Evolutionary conservation across 768 basidiomycete genomes (phyloP), one percentile per base, ranked within the genome.

Genomic region (Kwoniella heveanensis): DNA sequence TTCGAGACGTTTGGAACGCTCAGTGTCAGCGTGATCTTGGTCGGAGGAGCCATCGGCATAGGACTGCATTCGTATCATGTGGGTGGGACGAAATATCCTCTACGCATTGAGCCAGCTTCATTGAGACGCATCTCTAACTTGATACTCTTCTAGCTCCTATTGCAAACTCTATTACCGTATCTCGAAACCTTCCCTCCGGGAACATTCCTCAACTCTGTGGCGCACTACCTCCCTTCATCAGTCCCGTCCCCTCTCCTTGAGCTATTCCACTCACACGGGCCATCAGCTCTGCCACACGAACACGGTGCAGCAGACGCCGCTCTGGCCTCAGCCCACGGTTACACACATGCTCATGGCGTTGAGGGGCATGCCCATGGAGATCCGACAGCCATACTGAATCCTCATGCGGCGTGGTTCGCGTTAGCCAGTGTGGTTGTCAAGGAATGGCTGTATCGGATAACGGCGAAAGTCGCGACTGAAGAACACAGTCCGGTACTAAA

Each of bases 361-460:
- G 59, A 80, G 67, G 67, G 82, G 70, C 66, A 70, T 47, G 55
- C 36, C 24, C 37, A 51, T n/a, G 59, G 26, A 10, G 69, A 39
- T 10, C 81, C 82, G 0, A 85, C 82, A 39, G 80, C 69, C 2
- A 60, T 82, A 5, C 83, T 96, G 5, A 92, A 96, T 76, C 90
- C 91, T 46, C 93, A 98, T 75, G 96, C 96, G 21, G 92, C 93
- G 27, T 98, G 94, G 93, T 94, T 97, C 72, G 96, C 96, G 8
- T 86, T 87, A 8, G 72, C 87, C 22, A 87, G 90, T 67, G 86
- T 98, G 1, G 54, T 91, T 2, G 80, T 85, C 64, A 99, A 99
- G 77, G 96, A 99, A 80, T 97, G 89, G 88, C 79, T 99, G 13
- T 98, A 95, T 80, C 83, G 93, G 47, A 82, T 88, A 50, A 98